phyloP scores from a whole-genome alignment of 2,329 filamentous ascomycete genomes.

The Verticillium tricorpus region DNA sequence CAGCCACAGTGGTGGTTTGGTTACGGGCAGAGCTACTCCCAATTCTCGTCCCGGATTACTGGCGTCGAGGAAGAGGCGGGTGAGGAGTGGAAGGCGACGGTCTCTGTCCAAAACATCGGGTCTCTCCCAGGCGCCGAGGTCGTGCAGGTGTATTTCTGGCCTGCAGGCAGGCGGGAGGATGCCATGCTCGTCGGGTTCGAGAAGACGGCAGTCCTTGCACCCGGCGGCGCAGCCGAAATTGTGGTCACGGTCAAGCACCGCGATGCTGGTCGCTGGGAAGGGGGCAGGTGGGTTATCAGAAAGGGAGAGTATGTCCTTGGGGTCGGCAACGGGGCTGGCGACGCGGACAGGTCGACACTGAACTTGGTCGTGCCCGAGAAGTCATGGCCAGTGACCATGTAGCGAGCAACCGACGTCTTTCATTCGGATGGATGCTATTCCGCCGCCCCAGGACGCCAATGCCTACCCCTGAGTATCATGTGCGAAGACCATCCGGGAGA shows the following conservation, averaged over 20 bases:
- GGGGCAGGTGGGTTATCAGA: not conserved
- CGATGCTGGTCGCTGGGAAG: not conserved
- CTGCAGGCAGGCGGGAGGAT: too few species aligned
- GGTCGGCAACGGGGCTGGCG: not conserved
- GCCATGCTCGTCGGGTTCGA: too few species aligned
- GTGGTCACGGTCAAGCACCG: not conserved
- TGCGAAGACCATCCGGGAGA: too few species aligned
- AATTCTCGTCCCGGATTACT: conserved; percentile 5
- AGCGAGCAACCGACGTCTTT: too few species aligned
- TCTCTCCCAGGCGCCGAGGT: too few species aligned
- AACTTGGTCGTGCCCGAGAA: not conserved
- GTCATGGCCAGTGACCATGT: too few species aligned
- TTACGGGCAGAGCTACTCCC: conserved; percentile 7
- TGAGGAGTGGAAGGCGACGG: too few species aligned
- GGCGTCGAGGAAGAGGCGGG: not conserved
- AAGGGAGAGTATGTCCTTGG: not conserved
- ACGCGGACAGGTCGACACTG: conserved; percentile 1
- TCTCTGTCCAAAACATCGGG: too few species aligned
- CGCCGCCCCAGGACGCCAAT: too few species aligned
- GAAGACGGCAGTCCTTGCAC: conserved; percentile 11
- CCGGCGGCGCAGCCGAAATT: not conserved
- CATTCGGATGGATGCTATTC: too few species aligned
- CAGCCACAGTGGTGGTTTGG: conserved; percentile 50
- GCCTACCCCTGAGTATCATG: too few species aligned
- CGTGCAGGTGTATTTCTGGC: too few species aligned